Conservation (phyloP, 345 rosid species). For the Eucalyptus sp. region DNA sequence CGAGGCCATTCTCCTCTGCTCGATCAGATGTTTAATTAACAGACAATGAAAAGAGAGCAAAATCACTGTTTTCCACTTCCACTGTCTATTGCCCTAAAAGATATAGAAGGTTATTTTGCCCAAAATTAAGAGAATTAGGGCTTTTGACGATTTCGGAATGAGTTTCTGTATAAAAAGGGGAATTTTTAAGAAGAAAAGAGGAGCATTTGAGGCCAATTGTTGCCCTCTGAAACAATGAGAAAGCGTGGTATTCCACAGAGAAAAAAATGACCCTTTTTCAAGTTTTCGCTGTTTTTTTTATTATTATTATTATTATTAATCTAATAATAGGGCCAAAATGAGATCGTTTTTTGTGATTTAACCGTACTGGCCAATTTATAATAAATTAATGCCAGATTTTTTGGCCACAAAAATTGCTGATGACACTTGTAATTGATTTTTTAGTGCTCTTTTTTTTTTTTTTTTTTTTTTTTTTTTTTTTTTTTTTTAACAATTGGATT, state of each 20-base stretch:
- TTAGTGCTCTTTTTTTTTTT: too few species aligned
- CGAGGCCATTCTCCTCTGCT: background rate
- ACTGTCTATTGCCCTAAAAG: background rate
- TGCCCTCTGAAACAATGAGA: too few species aligned
- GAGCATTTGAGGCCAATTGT: too few species aligned
- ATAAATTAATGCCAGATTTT: background rate
- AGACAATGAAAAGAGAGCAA: background rate
- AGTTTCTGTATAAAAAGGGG: too few species aligned
- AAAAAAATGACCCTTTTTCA: too few species aligned
- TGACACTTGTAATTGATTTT: background rate
- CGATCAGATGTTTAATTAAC: background rate
- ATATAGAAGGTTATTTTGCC: too few species aligned
- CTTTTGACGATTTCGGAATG: too few species aligned
- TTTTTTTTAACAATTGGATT: background rate
- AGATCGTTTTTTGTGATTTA: background rate
- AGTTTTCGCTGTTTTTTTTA: background rate
- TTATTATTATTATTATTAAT: too few species aligned
- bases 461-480: too few species aligned
- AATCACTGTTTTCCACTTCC: background rate
- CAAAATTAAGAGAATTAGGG: too few species aligned
- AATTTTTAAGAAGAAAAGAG: too few species aligned
- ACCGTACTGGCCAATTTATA: too few species aligned
- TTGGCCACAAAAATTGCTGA: background rate
- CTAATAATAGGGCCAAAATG: background rate
- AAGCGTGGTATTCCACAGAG: background rate